Evolutionary conservation across 2,329 filamentous ascomycete genomes (phyloP).

Genomic region (Hirsutella rhossiliensis): DNA sequence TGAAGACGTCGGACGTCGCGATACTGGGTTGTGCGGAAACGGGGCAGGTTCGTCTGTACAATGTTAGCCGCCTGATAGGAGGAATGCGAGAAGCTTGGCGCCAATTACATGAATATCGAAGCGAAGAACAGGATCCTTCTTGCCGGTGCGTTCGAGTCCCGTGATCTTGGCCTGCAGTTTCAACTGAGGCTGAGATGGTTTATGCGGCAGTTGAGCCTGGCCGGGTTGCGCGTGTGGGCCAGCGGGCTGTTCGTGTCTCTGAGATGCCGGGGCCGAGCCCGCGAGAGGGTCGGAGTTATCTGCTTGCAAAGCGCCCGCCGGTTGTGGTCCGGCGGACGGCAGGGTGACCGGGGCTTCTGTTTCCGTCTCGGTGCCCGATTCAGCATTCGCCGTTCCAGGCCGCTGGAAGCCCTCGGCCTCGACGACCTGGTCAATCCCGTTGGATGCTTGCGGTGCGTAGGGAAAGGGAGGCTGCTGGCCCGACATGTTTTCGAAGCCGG

Average conservation of each 20-base stretch:
- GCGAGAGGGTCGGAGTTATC: conserved; percentile 4
- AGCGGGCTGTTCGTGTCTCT: conserved; percentile 13
- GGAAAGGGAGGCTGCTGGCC: conserved; percentile 31
- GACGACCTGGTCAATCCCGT: conserved; percentile 26
- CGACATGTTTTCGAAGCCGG: conserved; percentile 28
- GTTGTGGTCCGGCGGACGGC: conserved; percentile 4
- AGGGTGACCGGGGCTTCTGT: conserved; percentile 20
- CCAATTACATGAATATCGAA: conserved; percentile 84
- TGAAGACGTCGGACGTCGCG: conserved; percentile 92
- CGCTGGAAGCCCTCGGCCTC: conserved; percentile 28
- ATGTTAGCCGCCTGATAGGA: conserved; percentile 1
- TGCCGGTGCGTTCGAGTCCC: conserved; percentile 79
- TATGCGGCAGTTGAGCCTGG: conserved; percentile 36
- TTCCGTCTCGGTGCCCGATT: conserved; percentile 29
- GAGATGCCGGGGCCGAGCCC: conserved; percentile 8
- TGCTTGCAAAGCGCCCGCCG: conserved; percentile 8
- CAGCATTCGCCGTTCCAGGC: conserved; percentile 34
- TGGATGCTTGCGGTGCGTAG: conserved; percentile 30
- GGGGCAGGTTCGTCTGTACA: conserved; percentile 86
- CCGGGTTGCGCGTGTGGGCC: conserved; percentile 9
- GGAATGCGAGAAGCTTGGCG: background rate
- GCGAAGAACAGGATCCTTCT: conserved; percentile 87
- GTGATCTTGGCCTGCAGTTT: conserved; percentile 93
- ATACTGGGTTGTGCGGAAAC: conserved; percentile 95
- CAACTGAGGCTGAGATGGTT: conserved; percentile 58